Evolutionary conservation across 352 stramenopile genomes (phyloP), one percentile per base, ranked within the genome.

Genomic region (Globisporangium cylindrosporum): DNA sequence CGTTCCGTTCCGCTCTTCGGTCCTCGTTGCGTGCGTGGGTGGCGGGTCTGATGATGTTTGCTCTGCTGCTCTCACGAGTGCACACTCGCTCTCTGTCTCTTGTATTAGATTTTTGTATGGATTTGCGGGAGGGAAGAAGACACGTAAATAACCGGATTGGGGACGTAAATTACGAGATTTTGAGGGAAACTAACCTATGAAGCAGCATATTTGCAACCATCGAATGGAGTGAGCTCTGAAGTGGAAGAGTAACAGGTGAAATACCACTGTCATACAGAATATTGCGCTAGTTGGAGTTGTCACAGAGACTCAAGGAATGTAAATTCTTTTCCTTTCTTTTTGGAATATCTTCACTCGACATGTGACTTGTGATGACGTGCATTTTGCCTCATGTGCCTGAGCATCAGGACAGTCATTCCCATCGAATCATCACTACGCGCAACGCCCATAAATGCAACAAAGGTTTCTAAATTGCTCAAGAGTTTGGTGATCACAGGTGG

Each of bases 11-110:
- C 55, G 29, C 24, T n/a, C 29, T 61, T 61, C 24, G 25, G 10
- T 62, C 32, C 55, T 60, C 25, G 25, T 25, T 29, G 24, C 10
- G 53, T 15, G 25, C 27, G 53, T 32, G 29, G 29, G 29, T 12
- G n/a, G 18, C 25, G 18, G 18, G 43, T 51, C 43, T 51, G 25
- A 29, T 60, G 55, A 41, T 34, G 34, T 38, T 18, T 25, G 55
- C 55, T 38, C 9, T 25, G 55, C 55, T 29, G 29, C 56, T 18
- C 56, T 62, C 29, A 10, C 32, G 8, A 25, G n/a, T 15, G 56
- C 55, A 60, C 55, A 60, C 55, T 60, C 55, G 55, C 55, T 60
- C 56, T 61, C 29, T 61, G 56, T 61, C 29, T 61, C 9, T 60
- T 41, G 25, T 24, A 38, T 46, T 38, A 12, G 53, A 22, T 2